Base-by-base conservation (phyloP, 768 basidiomycete genomes). In the Holtermanniella nyarrowii region DNA sequence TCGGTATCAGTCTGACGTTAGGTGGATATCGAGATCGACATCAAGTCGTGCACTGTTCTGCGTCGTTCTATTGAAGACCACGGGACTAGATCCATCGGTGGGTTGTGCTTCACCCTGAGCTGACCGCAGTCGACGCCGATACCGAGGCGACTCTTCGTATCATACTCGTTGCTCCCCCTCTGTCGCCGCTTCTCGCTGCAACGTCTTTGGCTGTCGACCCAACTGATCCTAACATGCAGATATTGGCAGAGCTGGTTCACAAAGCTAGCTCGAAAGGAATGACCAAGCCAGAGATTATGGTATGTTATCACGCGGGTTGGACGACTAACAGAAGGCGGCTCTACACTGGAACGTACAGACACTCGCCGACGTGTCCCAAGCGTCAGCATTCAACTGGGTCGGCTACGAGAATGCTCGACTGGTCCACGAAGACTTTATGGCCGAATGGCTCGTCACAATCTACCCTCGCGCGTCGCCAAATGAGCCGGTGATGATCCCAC, bases 1-100 rank as follows among this genome's bases (percentile, higher is more conserved):
- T 24, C 18, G 37, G 22, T 53, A 22, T 22, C 22, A 48, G 22
- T 23, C 37, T 48, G 27, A 26, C 26, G 26, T 18, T 58, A 88
- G 87, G 77, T 86, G 21, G 80, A 84, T 44, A 82, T 90, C 59
- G 76, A 75, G 26, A 71, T 90, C 26, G 86, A 91, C 59, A 79
- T 81, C 1, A 74, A 78, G 11, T 76, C 79, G 46, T 74, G 82
- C 12, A 80, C 77, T 55, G 72, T 75, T 4, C 77, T 80, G 37
- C 78, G 82, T 5, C 66, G 74, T 22, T 73, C 68, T 11, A 73
- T 85, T 27, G 85, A 88, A 62, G 88, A 84, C 80, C 87, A 87
- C 59, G 93, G 61, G 25, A 67, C 65, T 1, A 42, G 62, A 27
- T 48, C 44, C 26, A 39, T 64, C 2, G 50, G 61, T 67, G 31